phyloP scores from a whole-genome alignment of 2,329 filamentous ascomycete species.

The Ascochyta viciae-villosae region DNA sequence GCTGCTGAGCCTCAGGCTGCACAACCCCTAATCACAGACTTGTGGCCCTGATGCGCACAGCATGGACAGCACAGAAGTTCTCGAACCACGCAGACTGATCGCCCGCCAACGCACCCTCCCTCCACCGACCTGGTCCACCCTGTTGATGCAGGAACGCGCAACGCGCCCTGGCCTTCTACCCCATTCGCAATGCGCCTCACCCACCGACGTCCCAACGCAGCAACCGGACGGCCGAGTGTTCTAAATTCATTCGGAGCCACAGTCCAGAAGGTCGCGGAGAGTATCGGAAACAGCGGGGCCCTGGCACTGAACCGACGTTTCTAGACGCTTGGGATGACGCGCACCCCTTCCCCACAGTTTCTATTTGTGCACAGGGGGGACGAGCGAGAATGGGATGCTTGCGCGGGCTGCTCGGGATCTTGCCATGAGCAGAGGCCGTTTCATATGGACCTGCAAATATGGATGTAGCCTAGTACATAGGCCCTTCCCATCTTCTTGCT shows the following conservation, averaged over 20 bases:
- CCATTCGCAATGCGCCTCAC: conserved; percentile 13
- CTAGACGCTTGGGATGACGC: conserved; percentile 13
- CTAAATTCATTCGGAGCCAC: conserved; percentile 7
- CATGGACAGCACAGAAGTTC: conserved; percentile 1
- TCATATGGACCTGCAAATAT: conserved; percentile 5
- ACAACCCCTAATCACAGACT: background rate
- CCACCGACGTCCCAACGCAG: conserved; percentile 3
- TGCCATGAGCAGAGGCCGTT: conserved; percentile 4
- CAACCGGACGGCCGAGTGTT: conserved; percentile 6
- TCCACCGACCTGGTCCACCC: conserved; percentile 4
- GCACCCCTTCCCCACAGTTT: conserved; percentile 20
- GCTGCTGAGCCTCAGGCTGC: conserved; percentile 1
- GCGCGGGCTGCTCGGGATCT: conserved; percentile 10
- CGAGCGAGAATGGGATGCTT: conserved; percentile 10
- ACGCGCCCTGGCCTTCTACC: conserved; percentile 3
- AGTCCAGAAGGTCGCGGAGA: conserved; percentile 16
- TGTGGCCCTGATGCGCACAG: conserved; percentile 4
- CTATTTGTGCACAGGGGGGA: conserved; percentile 2
- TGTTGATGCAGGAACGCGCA: conserved; percentile 19
- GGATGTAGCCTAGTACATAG: conserved; percentile 4
- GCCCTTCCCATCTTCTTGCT: background rate
- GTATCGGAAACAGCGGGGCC: conserved; percentile 10
- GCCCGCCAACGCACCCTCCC: conserved; percentile 10
- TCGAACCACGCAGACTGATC: conserved; percentile 11
- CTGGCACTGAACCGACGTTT: conserved; percentile 14